Percentiles rank a stretch among this genome's conserved stretches.
Evolutionary conservation across 2,329 filamentous ascomycete genomes (phyloP).

Genomic region (Paraphaeosphaeria sporulosa): DNA sequence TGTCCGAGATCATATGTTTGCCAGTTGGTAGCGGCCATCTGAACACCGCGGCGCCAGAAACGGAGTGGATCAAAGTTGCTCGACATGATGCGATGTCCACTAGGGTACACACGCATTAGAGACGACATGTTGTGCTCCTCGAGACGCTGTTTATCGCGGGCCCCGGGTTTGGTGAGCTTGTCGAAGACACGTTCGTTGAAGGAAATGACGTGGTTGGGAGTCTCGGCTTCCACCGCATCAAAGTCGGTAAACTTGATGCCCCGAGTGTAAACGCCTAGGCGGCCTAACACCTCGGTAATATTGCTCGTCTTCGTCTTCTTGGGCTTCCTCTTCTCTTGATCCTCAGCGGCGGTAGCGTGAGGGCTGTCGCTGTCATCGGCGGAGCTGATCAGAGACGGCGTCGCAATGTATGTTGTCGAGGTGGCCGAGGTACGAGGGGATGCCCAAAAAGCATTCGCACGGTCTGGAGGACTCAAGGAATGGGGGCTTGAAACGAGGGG

Average conservation of each 20-base stretch:
- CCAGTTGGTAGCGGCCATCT: conserved; percentile 99
- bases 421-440: conserved; percentile 63
- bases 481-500: conserved; percentile 61
- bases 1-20: conserved; percentile 96
- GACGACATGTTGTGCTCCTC: conserved; percentile 91
- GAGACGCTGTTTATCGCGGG: conserved; percentile 77
- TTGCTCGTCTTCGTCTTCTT: conserved; percentile 75
- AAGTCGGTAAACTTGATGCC: conserved; percentile 87
- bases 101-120: conserved; percentile 89
- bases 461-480: conserved; percentile 61
- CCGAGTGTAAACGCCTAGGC: conserved; percentile 80
- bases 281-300: conserved; percentile 82
- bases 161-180: conserved; percentile 76
- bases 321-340: conserved; percentile 68
- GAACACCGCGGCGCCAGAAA: conserved; percentile 94
- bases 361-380: conserved; percentile 80
- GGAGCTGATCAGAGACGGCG: conserved; percentile 61
- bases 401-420: conserved; percentile 64
- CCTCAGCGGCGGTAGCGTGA: conserved; percentile 63
- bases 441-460: conserved; percentile 54
- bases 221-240: conserved; percentile 77
- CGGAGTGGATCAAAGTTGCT: conserved; percentile 94
- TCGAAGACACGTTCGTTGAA: conserved; percentile 91
- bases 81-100: conserved; percentile 80
- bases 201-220: conserved; percentile 94